Percentiles rank a stretch among this genome's conserved stretches.
Conservation (phyloP, 176 grass and related monocot species). For the Puya raimondii region DNA sequence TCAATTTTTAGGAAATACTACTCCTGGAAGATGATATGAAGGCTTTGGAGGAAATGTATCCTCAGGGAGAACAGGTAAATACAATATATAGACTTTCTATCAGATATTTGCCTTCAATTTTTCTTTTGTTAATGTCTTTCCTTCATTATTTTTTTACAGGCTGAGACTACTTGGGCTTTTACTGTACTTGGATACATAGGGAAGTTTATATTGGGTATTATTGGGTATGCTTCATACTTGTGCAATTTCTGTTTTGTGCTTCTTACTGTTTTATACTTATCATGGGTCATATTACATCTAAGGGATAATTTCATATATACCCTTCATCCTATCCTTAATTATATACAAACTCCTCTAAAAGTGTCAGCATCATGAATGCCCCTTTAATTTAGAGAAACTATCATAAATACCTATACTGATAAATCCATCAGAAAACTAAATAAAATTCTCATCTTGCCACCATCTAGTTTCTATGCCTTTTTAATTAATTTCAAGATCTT, state of each 20-base stretch:
- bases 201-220: constrained; percentile 65
- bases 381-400: too few relatives aligned
- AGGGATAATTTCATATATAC: not conserved
- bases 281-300: not conserved
- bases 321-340: too few relatives aligned
- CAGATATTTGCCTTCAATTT: constrained; percentile 10
- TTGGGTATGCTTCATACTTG: constrained; percentile 56
- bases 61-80: constrained; percentile 85
- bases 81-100: constrained; percentile 7
- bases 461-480: too few relatives aligned
- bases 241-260: not conserved
- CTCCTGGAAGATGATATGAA: constrained; percentile 93
- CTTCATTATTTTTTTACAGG: constrained; percentile 41
- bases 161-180: constrained; percentile 88
- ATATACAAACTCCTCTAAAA: too few relatives aligned
- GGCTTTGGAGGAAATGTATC: constrained; percentile 99
- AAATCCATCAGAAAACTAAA: too few relatives aligned
- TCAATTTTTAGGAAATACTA: constrained; percentile 58
- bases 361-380: too few relatives aligned
- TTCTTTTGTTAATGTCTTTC: constrained; percentile 22
- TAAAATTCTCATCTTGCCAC: too few relatives aligned
- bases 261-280: not conserved
- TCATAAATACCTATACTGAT: too few relatives aligned
- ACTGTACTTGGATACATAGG: constrained; percentile 93
- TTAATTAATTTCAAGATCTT: too few relatives aligned